Percentiles rank a stretch among this genome's conserved stretches.
Evolutionary conservation across 2,329 filamentous ascomycete genomes (phyloP).

Genomic region (Talaromyces funiculosus): DNA sequence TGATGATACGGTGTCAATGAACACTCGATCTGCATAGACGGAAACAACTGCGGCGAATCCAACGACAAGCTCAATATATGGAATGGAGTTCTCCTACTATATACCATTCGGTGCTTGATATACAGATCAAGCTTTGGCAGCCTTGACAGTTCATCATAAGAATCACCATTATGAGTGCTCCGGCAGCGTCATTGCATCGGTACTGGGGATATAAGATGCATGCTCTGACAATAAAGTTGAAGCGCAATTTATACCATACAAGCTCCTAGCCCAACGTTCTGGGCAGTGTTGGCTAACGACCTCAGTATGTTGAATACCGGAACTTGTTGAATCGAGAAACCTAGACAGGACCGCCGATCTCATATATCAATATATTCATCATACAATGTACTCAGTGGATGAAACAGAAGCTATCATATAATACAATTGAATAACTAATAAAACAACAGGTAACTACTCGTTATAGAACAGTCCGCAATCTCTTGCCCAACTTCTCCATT

Average conservation of each 20-base stretch:
- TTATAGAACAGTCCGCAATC: slow-evolving; percentile 29
- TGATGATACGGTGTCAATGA: background rate
- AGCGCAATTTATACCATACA: background rate
- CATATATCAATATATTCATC: background rate
- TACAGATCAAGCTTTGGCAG: background rate
- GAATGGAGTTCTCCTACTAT: background rate
- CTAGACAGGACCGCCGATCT: background rate
- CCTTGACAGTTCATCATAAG: background rate
- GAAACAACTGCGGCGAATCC: background rate
- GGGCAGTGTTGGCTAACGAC: background rate
- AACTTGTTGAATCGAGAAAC: background rate
- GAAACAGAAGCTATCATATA: background rate
- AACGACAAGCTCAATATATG: background rate
- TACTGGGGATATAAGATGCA: background rate
- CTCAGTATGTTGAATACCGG: background rate
- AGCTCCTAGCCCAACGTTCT: background rate
- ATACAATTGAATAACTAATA: background rate
- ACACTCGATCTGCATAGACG: background rate
- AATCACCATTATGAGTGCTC: background rate
- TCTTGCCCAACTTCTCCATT: slow-evolving; percentile 64
- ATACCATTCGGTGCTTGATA: background rate
- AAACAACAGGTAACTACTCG: background rate
- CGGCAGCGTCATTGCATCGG: background rate
- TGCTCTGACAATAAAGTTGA: background rate
- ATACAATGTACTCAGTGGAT: background rate